Percentiles rank a stretch among this genome's conserved stretches.
Conservation (phyloP, 495 filamentous ascomycete genomes). For the Alectoria sarmentosa region DNA sequence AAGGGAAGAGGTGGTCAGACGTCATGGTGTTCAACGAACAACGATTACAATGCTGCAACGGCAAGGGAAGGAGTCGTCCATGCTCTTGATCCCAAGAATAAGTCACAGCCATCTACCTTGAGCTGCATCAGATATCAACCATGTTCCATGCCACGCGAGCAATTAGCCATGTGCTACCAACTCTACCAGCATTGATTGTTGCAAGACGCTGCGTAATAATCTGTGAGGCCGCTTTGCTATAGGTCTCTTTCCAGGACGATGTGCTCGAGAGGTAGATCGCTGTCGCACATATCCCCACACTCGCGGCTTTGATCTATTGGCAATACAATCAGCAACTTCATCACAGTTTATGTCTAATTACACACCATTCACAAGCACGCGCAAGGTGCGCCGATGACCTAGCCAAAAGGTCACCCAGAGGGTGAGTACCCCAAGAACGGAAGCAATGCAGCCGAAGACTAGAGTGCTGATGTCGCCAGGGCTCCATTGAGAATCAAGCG, state of each 20-base stretch:
- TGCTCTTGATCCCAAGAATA: no score
- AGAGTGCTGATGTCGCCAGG: constrained; percentile 4
- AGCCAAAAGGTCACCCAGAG: constrained; percentile 9
- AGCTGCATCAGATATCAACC: no score
- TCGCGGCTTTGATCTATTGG: background rate
- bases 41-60: no score
- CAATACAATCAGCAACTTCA: background rate
- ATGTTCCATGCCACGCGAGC: no score
- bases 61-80: no score
- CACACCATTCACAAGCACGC: background rate
- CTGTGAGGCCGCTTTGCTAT: no score
- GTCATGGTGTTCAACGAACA: no score
- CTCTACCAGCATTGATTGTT: no score
- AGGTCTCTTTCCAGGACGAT: background rate
- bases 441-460: constrained; percentile 9
- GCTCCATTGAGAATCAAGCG: background rate
- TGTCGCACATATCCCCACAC: background rate
- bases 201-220: no score
- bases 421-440: background rate
- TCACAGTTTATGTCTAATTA: background rate
- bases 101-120: no score
- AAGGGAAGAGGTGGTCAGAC: no score
- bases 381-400: background rate
- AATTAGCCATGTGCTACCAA: no score
- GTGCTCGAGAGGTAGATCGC: background rate